phyloP scores from a whole-genome alignment of 805 yeast species.

The Nakazawaea ishiwadae region DNA sequence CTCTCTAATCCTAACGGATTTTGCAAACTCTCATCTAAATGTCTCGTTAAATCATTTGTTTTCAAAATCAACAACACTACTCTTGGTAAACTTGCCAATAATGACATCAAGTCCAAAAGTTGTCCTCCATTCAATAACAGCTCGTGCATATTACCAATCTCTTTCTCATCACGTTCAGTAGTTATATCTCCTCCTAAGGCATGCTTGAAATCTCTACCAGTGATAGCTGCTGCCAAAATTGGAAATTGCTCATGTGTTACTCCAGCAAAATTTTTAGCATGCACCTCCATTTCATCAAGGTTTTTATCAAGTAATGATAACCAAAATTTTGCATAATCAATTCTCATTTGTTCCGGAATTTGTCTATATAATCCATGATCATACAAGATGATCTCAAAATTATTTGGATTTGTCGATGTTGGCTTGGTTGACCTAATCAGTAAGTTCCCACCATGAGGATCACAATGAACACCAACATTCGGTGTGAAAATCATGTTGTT shows the following conservation, averaged over 20 bases:
- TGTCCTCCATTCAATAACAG: conserved; percentile 60
- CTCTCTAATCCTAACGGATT: conserved; percentile 85
- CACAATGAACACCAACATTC: conserved; percentile 89
- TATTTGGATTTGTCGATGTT: conserved; percentile 39
- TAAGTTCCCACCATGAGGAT: conserved; percentile 96
- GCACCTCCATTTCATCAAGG: conserved; percentile 57
- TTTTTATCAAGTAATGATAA: conserved; percentile 75
- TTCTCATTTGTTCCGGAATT: conserved; percentile 70
- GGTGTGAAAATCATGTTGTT: conserved; percentile 95
- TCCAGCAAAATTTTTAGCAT: conserved; percentile 77
- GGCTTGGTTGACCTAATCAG: conserved; percentile 59
- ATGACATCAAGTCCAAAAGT: conserved; percentile 70
- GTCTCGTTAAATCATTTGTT: conserved; percentile 90
- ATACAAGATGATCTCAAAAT: conserved; percentile 86
- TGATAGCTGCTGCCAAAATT: conserved; percentile 86
- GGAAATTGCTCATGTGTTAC: conserved; percentile 75
- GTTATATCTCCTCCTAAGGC: conserved; percentile 64
- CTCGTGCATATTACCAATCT: conserved; percentile 61
- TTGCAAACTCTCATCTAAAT: conserved; percentile 76
- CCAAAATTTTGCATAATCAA: conserved; percentile 91
- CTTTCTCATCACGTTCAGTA: conserved; percentile 51
- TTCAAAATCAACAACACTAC: conserved; percentile 82
- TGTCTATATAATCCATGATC: conserved; percentile 94
- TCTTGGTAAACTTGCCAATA: conserved; percentile 76
- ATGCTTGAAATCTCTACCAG: conserved; percentile 84